Conservation (phyloP, 139 green algal genomes). For the Nannochloris sp. region DNA sequence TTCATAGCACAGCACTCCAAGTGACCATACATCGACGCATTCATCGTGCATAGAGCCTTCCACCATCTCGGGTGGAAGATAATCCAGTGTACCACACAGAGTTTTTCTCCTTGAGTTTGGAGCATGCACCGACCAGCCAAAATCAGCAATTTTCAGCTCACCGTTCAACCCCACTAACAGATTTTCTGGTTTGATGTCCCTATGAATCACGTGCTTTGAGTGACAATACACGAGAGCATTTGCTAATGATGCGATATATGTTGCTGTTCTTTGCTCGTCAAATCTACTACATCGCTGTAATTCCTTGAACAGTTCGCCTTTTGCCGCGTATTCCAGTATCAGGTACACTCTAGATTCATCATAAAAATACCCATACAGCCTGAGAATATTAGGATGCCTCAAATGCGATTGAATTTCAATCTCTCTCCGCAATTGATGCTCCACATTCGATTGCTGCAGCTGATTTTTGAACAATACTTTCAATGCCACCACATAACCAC, state of each 20-base stretch:
- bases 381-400: constrained; percentile 94
- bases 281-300: constrained; percentile 74
- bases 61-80: constrained; percentile 97
- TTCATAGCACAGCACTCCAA: constrained; percentile 92
- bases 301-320: constrained; percentile 95
- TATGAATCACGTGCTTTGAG: constrained; percentile 97
- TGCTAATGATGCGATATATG: constrained; percentile 78
- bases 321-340: constrained; percentile 95
- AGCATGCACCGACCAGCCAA: constrained; percentile 96
- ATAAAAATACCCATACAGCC: constrained; percentile 95
- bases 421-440: constrained; percentile 95
- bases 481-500: constrained; percentile 88
- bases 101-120: constrained; percentile 79
- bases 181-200: constrained; percentile 99
- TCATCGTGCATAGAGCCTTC: constrained; percentile 56
- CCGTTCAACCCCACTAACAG: constrained; percentile 85
- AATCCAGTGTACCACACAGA: constrained; percentile 98
- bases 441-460: constrained; percentile 85
- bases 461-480: constrained; percentile 99
- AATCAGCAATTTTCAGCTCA: constrained; percentile 97
- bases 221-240: constrained; percentile 91
- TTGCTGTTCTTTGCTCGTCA: constrained; percentile 72
- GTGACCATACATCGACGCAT: constrained; percentile 75
- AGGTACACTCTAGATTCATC: constrained; percentile 84
- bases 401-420: constrained; percentile 99